These are phyloP conservation scores for Eustoma russellianum DNA, from an alignment of 257 asterid genomes.

Conservation along the genomic window DNA sequence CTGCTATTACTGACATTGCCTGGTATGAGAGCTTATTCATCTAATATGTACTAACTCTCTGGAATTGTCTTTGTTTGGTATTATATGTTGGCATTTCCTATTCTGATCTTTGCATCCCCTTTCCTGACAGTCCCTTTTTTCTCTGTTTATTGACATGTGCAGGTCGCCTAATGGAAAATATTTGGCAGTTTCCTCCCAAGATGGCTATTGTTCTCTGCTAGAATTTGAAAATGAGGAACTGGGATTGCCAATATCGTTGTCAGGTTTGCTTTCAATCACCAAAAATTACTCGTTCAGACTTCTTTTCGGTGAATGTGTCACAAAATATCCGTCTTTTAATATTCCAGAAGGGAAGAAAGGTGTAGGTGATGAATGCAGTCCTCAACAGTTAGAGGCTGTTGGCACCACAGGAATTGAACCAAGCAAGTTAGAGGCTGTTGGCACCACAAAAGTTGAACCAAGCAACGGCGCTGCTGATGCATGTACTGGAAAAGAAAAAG, in stretches of 20 bases:
- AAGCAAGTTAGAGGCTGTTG: conserved; percentile 11
- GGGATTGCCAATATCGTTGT: conserved; percentile 39
- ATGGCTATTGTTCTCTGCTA: conserved; percentile 95
- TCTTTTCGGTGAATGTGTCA: conserved; percentile 4
- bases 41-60: too few relatives aligned
- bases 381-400: conserved; percentile 10
- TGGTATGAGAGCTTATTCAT: conserved; percentile 38
- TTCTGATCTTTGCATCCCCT: not conserved
- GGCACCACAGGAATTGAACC: not conserved
- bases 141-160: not conserved
- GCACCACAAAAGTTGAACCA: conserved; percentile 1
- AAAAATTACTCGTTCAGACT: not conserved
- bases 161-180: conserved; percentile 82
- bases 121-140: not conserved
- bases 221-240: conserved; percentile 80
- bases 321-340: conserved; percentile 4
- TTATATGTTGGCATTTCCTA: not conserved
- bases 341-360: conserved; percentile 28
- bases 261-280: conserved; percentile 36
- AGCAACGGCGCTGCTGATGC: conserved; percentile 6
- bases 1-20: conserved; percentile 91
- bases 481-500: conserved; percentile 22
- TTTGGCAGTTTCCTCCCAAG: conserved; percentile 80
- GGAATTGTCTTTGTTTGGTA: too few relatives aligned
- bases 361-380: conserved; percentile 17